These are phyloP conservation scores for Pseudogymnoascus sp. DNA, from an alignment of 2,329 filamentous ascomycete genomes.

Conservation along the genomic window DNA sequence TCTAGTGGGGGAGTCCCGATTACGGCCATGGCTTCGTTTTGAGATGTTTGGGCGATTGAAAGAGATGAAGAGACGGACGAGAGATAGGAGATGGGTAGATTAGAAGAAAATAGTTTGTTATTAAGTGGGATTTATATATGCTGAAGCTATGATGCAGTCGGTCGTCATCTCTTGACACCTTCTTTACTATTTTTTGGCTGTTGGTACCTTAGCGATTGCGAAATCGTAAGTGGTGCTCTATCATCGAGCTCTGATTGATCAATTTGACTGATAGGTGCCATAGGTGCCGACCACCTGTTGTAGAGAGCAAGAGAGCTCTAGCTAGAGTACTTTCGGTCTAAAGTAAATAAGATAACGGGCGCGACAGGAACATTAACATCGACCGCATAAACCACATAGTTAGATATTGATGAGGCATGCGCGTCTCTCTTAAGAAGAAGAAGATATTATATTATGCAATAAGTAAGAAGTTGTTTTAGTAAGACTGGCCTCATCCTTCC, in stretches of 20 bases:
- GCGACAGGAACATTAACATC: background rate
- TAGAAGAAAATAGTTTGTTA: background rate
- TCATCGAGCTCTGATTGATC: constrained; percentile 4
- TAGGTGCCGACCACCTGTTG: background rate
- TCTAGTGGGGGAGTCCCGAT: constrained; percentile 10
- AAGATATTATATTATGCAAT: constrained; percentile 1
- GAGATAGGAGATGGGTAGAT: background rate
- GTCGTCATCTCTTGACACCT: constrained; percentile 1
- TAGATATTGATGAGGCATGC: background rate
- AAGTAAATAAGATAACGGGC: background rate
- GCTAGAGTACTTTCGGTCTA: background rate
- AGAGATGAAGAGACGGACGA: background rate
- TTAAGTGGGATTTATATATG: background rate
- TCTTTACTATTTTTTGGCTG: constrained; percentile 3
- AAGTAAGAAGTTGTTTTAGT: background rate
- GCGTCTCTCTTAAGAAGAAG: background rate
- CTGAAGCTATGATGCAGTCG: background rate
- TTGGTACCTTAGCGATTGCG: background rate
- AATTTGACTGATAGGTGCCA: background rate
- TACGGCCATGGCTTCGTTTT: constrained; percentile 9
- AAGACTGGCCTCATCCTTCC: background rate
- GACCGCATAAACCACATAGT: background rate
- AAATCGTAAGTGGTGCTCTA: constrained; percentile 1
- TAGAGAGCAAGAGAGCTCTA: background rate
- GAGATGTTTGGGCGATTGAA: background rate